Evolutionary conservation across 331 rosid species (phyloP).

Genomic region (Cucumis variabilis): DNA sequence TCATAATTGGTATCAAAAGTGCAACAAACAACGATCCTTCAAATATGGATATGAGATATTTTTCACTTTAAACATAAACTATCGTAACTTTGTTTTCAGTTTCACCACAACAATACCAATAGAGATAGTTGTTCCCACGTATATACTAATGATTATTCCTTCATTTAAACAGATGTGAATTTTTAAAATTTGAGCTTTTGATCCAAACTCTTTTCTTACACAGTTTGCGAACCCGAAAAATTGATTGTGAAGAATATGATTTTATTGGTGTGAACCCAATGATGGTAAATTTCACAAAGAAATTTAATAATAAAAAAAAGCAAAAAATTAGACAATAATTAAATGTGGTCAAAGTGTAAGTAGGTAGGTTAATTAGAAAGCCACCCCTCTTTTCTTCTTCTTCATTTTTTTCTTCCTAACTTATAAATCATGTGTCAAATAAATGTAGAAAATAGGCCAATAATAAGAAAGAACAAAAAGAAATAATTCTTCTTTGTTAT

Average conservation of each 20-base stretch:
- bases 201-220: too few relatives aligned
- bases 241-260: too few relatives aligned
- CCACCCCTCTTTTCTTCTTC: neutral
- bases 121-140: too few relatives aligned
- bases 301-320: neutral
- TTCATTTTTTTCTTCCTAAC: neutral
- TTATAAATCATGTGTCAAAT: neutral
- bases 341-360: slow-evolving; percentile 6
- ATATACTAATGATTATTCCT: too few relatives aligned
- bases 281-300: neutral
- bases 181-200: neutral
- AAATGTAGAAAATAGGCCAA: neutral
- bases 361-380: slow-evolving; percentile 11
- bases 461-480: neutral
- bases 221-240: neutral
- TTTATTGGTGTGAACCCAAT: neutral
- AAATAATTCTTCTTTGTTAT: neutral
- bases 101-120: too few relatives aligned
- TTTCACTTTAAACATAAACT: too few relatives aligned
- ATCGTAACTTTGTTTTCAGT: too few relatives aligned
- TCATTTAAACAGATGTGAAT: too few relatives aligned
- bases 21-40: too few relatives aligned
- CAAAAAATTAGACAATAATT: slow-evolving; percentile 10
- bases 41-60: too few relatives aligned
- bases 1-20: too few relatives aligned